phyloP scores from a whole-genome alignment of 108 stramenopile species.

The Phaeodactylum tricornutum region DNA sequence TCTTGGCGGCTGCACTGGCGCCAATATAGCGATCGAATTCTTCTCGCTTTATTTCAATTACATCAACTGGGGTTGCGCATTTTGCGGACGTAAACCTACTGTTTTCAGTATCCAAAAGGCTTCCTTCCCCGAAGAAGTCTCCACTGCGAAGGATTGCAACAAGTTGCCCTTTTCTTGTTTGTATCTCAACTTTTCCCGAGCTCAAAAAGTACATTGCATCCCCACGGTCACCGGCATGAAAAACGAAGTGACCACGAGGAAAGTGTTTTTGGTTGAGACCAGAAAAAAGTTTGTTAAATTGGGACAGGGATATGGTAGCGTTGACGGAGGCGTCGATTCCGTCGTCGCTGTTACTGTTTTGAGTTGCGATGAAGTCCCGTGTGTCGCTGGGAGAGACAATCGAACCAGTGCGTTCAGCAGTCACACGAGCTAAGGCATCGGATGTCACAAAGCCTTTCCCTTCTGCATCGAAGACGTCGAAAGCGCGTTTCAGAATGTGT shows the following conservation, averaged over 20 bases:
- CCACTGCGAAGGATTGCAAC: constrained; percentile 54
- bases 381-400: constrained; percentile 28
- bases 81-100: constrained; percentile 52
- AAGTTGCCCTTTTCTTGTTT: constrained; percentile 60
- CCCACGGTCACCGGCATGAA: constrained; percentile 68
- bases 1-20: constrained; percentile 11
- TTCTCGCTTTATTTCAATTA: constrained; percentile 50
- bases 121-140: constrained; percentile 80
- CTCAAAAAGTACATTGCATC: constrained; percentile 82
- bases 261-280: constrained; percentile 54
- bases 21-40: constrained; percentile 57
- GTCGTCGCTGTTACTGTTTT: too few species aligned
- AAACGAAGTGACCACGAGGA: constrained; percentile 70
- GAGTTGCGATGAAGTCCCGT: constrained; percentile 35
- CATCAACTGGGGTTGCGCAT: constrained; percentile 65
- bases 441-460: constrained; percentile 60
- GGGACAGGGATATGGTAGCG: constrained; percentile 39
- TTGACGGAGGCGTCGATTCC: constrained; percentile 11
- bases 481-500: constrained; percentile 61
- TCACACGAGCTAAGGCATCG: constrained; percentile 56
- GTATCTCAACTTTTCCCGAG: constrained; percentile 72
- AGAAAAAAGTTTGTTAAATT: constrained; percentile 55
- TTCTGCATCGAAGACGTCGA: constrained; percentile 66
- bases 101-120: constrained; percentile 36
- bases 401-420: constrained; percentile 46